A percentile compares a stretch with the other conserved stretches of the same genome.
Conservation (phyloP, 352 stramenopile species). For the Sclerospora graminicola region DNA sequence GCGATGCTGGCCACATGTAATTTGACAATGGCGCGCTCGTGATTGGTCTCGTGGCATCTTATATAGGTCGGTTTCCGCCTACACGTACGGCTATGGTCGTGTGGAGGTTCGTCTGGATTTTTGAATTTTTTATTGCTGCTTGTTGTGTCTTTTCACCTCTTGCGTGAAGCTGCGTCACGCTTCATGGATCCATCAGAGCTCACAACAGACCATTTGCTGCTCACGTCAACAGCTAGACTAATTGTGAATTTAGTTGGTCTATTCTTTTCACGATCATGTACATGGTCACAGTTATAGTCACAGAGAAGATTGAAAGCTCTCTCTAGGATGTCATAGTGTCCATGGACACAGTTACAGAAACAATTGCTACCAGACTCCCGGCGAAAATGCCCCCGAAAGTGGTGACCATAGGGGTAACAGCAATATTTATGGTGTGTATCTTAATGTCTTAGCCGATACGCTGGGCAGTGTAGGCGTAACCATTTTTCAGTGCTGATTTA, state of each 20-base stretch:
- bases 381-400: slow-evolving; percentile 26
- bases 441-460: slow-evolving; percentile 86
- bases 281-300: too few relatives aligned
- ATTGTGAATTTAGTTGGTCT: slow-evolving; percentile 84
- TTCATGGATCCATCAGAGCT: slow-evolving; percentile 69
- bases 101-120: too few relatives aligned
- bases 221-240: slow-evolving; percentile 75
- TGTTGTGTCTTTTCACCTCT: slow-evolving; percentile 76
- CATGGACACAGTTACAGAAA: too few relatives aligned
- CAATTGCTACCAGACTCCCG: slow-evolving; percentile 41
- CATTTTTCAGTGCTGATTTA: slow-evolving; percentile 80
- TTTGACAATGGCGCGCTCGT: slow-evolving; percentile 81
- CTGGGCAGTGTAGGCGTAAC: too few relatives aligned
- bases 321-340: slow-evolving; percentile 86
- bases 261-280: too few relatives aligned
- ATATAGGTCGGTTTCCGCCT: slow-evolving; percentile 66
- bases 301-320: too few relatives aligned
- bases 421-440: slow-evolving; percentile 88
- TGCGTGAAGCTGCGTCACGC: slow-evolving; percentile 62
- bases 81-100: slow-evolving; percentile 79
- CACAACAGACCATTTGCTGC: too few relatives aligned
- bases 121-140: slow-evolving; percentile 81
- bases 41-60: too few relatives aligned
- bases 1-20: slow-evolving; percentile 83
- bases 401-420: slow-evolving; percentile 12